phyloP scores from a whole-genome alignment of 331 rosid species.

The Prunus yedoensis region DNA sequence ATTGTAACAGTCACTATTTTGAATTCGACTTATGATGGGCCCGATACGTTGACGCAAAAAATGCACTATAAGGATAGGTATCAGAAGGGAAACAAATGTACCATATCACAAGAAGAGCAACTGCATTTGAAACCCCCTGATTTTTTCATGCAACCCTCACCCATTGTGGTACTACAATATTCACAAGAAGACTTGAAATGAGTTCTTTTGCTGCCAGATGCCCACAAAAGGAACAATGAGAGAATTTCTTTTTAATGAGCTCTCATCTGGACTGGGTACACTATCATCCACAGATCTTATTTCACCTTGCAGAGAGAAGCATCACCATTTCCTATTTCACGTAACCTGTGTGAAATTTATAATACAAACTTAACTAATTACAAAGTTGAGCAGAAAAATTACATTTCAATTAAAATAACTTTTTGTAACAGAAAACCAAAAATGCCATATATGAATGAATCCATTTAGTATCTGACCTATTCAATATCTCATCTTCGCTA shows the following conservation, averaged over 20 bases:
- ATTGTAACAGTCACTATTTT: not conserved
- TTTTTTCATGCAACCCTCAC: constrained; percentile 64
- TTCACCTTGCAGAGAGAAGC: constrained; percentile 35
- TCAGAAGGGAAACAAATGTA: constrained; percentile 18
- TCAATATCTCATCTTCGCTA: constrained; percentile 72
- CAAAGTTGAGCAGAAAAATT: not conserved
- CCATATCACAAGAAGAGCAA: constrained; percentile 68
- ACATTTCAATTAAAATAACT: not conserved
- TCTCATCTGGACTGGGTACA: constrained; percentile 36
- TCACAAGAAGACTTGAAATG: constrained; percentile 63
- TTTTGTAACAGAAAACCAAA: not conserved
- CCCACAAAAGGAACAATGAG: constrained; percentile 91
- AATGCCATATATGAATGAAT: not conserved
- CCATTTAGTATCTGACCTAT: constrained; percentile 41
- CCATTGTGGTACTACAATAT: constrained; percentile 39
- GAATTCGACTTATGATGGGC: not conserved
- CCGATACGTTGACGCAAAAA: not conserved
- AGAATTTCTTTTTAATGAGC: constrained; percentile 43
- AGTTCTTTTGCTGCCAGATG: constrained; percentile 78
- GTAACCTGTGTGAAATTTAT: constrained; percentile 51
- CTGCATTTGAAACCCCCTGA: constrained; percentile 71
- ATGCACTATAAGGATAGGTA: constrained; percentile 5
- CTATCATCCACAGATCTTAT: constrained; percentile 30
- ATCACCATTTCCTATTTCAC: constrained; percentile 64
- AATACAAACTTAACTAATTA: constrained; percentile 6